These are phyloP conservation scores for Neofusicoccum laricinum DNA, from an alignment of 2,329 filamentous ascomycete species.

Conservation along the genomic window DNA sequence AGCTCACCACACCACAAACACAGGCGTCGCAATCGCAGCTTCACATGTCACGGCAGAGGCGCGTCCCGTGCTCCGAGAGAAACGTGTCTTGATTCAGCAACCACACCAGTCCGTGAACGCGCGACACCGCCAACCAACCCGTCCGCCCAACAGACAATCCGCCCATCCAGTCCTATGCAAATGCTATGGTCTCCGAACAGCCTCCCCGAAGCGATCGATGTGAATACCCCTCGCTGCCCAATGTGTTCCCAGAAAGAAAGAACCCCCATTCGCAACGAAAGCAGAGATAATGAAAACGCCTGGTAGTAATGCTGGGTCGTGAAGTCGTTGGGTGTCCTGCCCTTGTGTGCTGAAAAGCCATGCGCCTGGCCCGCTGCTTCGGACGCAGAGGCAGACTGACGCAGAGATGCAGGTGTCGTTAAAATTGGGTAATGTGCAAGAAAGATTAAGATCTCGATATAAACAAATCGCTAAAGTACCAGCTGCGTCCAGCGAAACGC, in stretches of 20 bases:
- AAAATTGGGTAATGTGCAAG: slow-evolving; percentile 8
- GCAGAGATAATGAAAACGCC: slow-evolving; percentile 6
- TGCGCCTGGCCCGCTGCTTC: no score
- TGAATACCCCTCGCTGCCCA: slow-evolving; percentile 13
- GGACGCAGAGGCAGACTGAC: neutral
- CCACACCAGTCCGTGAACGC: neutral
- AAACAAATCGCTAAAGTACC: slow-evolving; percentile 13
- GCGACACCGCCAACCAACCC: neutral
- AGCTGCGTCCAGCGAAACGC: slow-evolving; percentile 14
- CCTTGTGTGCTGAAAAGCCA: neutral
- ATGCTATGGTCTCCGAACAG: neutral
- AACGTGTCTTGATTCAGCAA: slow-evolving; percentile 4
- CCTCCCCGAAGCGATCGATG: slow-evolving; percentile 1
- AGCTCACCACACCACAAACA: neutral
- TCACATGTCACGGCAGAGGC: neutral
- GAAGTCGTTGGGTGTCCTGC: slow-evolving; percentile 8
- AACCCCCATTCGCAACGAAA: slow-evolving; percentile 13
- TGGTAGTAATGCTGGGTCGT: slow-evolving; percentile 10
- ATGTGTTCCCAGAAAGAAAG: slow-evolving; percentile 9
- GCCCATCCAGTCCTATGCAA: slow-evolving; percentile 4
- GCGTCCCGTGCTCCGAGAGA: neutral
- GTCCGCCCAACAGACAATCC: neutral
- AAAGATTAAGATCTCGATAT: slow-evolving; percentile 8
- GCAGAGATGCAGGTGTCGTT: neutral
- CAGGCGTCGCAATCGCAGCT: neutral